A percentile compares a stretch with the other conserved stretches of the same genome.
phyloP scores from a whole-genome alignment of 257 asterid species.

The Solanum lignicaule region DNA sequence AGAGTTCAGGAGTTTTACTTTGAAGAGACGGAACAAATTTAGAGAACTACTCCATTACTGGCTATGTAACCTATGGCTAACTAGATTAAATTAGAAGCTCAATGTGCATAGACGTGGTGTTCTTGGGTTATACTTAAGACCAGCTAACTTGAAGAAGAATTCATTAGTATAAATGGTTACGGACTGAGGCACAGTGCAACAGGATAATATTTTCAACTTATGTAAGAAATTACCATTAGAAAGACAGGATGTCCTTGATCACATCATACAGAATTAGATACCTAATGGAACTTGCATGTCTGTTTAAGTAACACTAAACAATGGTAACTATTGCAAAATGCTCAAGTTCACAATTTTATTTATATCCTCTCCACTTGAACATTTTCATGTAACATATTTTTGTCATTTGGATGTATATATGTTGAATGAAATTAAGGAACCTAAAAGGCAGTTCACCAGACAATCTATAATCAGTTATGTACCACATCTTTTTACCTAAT shows the following conservation, averaged over 20 bases:
- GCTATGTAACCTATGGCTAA: not conserved
- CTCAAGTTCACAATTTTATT: not conserved
- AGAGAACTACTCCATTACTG: not conserved
- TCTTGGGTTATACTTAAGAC: not conserved
- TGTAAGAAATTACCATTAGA: not conserved
- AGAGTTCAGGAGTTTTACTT: not conserved
- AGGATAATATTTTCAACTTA: not conserved
- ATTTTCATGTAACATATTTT: not conserved
- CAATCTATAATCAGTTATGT: not conserved
- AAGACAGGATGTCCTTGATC: not conserved
- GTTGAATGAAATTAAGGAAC: not conserved
- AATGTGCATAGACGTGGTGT: not conserved
- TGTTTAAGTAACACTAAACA: not conserved
- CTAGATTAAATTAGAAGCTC: not conserved
- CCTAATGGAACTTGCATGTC: not conserved
- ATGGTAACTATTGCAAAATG: not conserved
- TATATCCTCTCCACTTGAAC: not conserved
- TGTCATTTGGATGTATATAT: not conserved
- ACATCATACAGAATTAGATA: not conserved
- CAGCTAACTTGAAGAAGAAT: not conserved
- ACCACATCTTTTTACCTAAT: not conserved
- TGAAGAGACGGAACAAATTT: not conserved
- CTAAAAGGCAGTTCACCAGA: not conserved
- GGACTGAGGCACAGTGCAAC: not conserved
- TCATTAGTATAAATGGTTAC: not conserved